Evolutionary conservation across 257 asterid species (phyloP).

Genomic region (Salvia rosmarinus): DNA sequence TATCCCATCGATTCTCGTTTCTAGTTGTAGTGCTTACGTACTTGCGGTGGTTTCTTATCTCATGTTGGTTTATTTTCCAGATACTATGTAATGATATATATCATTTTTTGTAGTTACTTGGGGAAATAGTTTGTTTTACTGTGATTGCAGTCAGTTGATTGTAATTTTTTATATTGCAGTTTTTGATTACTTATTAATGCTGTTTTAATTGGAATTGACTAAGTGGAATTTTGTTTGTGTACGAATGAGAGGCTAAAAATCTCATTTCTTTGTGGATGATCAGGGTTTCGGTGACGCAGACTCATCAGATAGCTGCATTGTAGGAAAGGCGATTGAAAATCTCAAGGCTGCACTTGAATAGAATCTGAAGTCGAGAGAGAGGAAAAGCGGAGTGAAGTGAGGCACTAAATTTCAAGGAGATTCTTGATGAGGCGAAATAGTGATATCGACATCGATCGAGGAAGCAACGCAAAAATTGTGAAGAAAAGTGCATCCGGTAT

Average conservation of each 20-base stretch:
- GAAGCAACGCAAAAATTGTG: constrained; percentile 35
- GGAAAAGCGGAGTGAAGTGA: constrained; percentile 48
- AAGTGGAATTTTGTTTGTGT: background rate
- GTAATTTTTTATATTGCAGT: background rate
- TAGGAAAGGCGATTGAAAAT: constrained; percentile 88
- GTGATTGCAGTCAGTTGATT: constrained; percentile 7
- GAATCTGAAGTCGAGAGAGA: constrained; percentile 57
- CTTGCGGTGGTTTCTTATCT: background rate
- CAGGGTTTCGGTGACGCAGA: constrained; percentile 86
- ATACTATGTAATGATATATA: background rate
- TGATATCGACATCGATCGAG: constrained; percentile 35
- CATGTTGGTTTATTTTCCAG: background rate
- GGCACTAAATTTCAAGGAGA: constrained; percentile 43
- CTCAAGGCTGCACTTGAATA: constrained; percentile 85
- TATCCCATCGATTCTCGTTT: no score
- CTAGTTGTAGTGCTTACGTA: background rate
- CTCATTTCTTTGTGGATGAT: background rate
- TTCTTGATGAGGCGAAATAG: constrained; percentile 46
- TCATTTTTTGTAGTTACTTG: background rate
- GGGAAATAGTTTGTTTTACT: background rate
- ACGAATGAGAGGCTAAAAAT: background rate
- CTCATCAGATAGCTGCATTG: constrained; percentile 85
- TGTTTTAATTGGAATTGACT: background rate
- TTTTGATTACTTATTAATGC: background rate
- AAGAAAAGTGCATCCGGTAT: constrained; percentile 42